Conservation (phyloP, 495 filamentous ascomycete species). For the Penicillium atrosanguineum region DNA sequence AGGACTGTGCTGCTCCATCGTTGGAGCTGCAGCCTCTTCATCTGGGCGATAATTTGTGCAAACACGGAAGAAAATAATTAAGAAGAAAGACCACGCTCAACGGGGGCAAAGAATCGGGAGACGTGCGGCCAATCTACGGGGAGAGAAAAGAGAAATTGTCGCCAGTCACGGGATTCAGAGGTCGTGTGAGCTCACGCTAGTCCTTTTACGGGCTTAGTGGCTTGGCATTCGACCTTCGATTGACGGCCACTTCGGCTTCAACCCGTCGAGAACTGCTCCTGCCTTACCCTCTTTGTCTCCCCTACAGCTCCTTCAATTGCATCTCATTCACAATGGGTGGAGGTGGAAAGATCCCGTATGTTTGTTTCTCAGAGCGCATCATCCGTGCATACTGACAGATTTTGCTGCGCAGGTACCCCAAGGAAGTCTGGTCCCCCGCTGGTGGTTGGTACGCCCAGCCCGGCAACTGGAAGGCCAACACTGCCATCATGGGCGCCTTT, state of each 20-base stretch:
- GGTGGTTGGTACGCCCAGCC: slow-evolving; percentile 98
- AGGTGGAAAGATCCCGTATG: slow-evolving; percentile 90
- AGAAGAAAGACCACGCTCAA: slow-evolving; percentile 17
- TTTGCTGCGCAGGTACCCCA: slow-evolving; percentile 71
- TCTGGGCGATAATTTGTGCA: slow-evolving; percentile 37
- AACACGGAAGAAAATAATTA: slow-evolving; percentile 11
- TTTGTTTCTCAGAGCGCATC: not conserved
- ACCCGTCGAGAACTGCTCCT: slow-evolving; percentile 21
- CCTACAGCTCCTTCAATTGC: slow-evolving; percentile 25
- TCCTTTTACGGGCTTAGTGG: slow-evolving; percentile 18
- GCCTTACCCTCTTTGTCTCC: slow-evolving; percentile 23
- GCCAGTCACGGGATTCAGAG: slow-evolving; percentile 43
- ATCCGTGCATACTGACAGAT: slow-evolving; percentile 22
- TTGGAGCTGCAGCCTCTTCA: slow-evolving; percentile 69
- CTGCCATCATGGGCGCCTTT: slow-evolving; percentile 71
- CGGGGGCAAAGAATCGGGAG: slow-evolving; percentile 19
- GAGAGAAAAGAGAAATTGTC: slow-evolving; percentile 46
- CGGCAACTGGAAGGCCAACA: slow-evolving; percentile 92
- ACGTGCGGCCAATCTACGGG: slow-evolving; percentile 25
- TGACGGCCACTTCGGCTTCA: slow-evolving; percentile 38
- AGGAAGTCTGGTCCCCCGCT: slow-evolving; percentile 98
- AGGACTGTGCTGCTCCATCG: slow-evolving; percentile 72
- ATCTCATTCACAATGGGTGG: slow-evolving; percentile 46
- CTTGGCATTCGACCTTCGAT: slow-evolving; percentile 36
- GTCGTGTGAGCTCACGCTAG: slow-evolving; percentile 41